These are phyloP conservation scores for Knufia fluminis DNA, from an alignment of 2,329 filamentous ascomycete species.

Conservation along the genomic window DNA sequence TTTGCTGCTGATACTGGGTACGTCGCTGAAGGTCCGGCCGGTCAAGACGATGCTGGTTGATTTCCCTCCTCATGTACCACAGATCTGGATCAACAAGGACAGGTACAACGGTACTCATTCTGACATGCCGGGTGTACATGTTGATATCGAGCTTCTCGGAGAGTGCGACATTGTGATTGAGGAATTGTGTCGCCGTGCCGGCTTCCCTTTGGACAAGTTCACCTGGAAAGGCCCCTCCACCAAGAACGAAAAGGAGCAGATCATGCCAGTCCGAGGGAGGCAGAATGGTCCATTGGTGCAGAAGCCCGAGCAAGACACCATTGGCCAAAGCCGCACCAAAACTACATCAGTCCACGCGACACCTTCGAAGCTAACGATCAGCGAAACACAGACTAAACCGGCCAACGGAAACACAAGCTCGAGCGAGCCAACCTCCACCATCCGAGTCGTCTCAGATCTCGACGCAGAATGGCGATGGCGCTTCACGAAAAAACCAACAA, in stretches of 20 bases:
- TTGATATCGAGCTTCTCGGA: conserved; percentile 92
- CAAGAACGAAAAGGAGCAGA: neutral
- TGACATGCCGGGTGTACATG: conserved; percentile 63
- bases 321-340: neutral
- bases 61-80: conserved; percentile 68
- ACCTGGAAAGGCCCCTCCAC: neutral
- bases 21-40: conserved; percentile 87
- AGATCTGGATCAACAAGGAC: conserved; percentile 62
- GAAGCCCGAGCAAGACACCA: too few relatives aligned
- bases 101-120: conserved; percentile 11
- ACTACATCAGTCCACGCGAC: neutral
- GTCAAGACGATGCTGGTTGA: conserved; percentile 85
- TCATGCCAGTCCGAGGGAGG: neutral
- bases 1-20: conserved; percentile 91
- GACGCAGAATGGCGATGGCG: conserved; percentile 9
- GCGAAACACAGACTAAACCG: neutral
- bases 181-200: conserved; percentile 71
- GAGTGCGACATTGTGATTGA: conserved; percentile 86
- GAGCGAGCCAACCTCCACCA: neutral
- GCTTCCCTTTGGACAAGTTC: conserved; percentile 35
- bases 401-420: neutral
- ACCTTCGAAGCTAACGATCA: neutral
- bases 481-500: neutral
- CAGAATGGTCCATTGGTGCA: too few relatives aligned
- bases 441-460: conserved; percentile 5